Evolutionary conservation across 257 asterid species (phyloP).

Genomic region (Solanum bulbocastanum): DNA sequence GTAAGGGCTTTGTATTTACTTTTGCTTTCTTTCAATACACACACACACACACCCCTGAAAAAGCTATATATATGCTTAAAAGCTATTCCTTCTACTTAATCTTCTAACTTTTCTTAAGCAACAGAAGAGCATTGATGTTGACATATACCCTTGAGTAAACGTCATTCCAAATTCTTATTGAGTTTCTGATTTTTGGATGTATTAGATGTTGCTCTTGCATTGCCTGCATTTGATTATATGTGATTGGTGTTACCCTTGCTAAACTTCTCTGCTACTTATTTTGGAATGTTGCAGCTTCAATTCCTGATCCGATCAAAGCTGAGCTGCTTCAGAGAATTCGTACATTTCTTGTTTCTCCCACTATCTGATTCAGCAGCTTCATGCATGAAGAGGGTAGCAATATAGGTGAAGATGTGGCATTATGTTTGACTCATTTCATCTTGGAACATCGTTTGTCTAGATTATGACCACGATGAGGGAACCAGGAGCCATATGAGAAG

Average conservation of each 20-base stretch:
- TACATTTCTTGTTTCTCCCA: conserved; percentile 40
- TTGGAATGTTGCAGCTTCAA: conserved; percentile 41
- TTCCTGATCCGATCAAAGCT: conserved; percentile 65
- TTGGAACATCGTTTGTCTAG: not conserved
- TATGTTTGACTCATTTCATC: not conserved
- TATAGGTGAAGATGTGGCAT: not conserved
- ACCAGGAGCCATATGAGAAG: not conserved
- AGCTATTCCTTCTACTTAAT: not conserved
- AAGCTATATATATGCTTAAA: not conserved
- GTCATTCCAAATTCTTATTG: not conserved
- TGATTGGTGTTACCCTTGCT: not conserved
- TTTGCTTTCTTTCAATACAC: not conserved
- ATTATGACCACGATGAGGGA: not conserved
- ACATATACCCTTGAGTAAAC: not conserved
- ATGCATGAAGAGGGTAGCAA: not conserved
- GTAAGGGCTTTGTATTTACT: conserved; percentile 14
- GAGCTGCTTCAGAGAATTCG: conserved; percentile 63
- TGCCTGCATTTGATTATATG: not conserved
- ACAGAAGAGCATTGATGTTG: not conserved
- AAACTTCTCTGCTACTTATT: not conserved
- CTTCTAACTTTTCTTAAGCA: not conserved
- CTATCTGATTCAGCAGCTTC: conserved; percentile 22
- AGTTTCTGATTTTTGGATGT: not conserved
- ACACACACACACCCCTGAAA: not conserved
- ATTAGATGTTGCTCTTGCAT: not conserved